Conservation (phyloP, 495 filamentous ascomycete genomes). For the Xylaria grammica region DNA sequence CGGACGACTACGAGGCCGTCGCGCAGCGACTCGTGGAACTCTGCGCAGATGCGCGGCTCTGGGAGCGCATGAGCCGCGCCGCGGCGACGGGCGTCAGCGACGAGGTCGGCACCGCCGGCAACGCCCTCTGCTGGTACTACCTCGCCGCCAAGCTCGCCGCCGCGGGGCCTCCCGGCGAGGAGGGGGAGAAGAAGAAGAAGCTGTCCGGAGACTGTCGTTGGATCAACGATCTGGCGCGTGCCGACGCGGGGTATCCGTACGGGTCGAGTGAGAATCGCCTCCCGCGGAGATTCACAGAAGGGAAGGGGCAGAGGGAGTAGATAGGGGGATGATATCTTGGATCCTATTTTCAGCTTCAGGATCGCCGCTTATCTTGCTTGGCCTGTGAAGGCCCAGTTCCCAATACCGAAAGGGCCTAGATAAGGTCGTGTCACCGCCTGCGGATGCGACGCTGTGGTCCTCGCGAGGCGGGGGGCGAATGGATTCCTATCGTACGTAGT, state of each 20-base stretch:
- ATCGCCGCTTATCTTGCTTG: neutral
- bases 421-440: neutral
- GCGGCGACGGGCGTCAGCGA: slow-evolving; percentile 73
- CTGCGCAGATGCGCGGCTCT: slow-evolving; percentile 68
- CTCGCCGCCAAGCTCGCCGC: slow-evolving; percentile 67
- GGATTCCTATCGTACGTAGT: neutral
- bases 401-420: neutral
- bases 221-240: slow-evolving; percentile 81
- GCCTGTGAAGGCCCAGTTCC: neutral
- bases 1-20: slow-evolving; percentile 74
- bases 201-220: slow-evolving; percentile 59
- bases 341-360: neutral
- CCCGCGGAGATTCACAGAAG: slow-evolving; percentile 51
- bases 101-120: slow-evolving; percentile 84
- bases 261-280: slow-evolving; percentile 65
- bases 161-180: slow-evolving; percentile 40
- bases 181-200: slow-evolving; percentile 44
- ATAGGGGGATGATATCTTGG: neutral
- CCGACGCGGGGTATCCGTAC: slow-evolving; percentile 66
- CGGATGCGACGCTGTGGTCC: neutral
- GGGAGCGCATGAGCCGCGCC: slow-evolving; percentile 69
- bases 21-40: slow-evolving; percentile 72
- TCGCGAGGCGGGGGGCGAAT: neutral
- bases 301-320: slow-evolving; percentile 19
- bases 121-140: slow-evolving; percentile 78